Evolutionary conservation across 495 filamentous ascomycete genomes (phyloP).

Genomic region (Cercophora newfieldiana): DNA sequence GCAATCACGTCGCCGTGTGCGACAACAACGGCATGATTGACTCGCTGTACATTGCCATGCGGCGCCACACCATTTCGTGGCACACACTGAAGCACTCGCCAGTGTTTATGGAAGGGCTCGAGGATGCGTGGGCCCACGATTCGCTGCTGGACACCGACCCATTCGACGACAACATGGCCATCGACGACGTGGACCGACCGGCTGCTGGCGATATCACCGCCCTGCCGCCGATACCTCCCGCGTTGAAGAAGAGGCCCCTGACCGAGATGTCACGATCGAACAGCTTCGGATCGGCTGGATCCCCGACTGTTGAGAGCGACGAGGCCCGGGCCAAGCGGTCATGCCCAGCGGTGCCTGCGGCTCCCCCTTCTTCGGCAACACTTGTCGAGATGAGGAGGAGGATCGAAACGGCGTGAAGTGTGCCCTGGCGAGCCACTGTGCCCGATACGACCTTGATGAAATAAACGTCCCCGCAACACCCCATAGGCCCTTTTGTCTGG

Average conservation of each 20-base stretch:
- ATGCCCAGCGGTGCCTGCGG: slow-evolving; percentile 16
- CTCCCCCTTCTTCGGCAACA: slow-evolving; percentile 12
- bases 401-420: slow-evolving; percentile 27
- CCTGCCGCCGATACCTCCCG: slow-evolving; percentile 35
- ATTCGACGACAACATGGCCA: slow-evolving; percentile 35
- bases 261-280: slow-evolving; percentile 50
- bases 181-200: slow-evolving; percentile 41
- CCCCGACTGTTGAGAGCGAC: slow-evolving; percentile 12
- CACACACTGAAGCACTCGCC: slow-evolving; percentile 48
- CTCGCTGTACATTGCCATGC: slow-evolving; percentile 57
- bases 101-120: slow-evolving; percentile 50
- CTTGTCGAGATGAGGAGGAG: slow-evolving; percentile 29
- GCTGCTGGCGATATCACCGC: slow-evolving; percentile 51
- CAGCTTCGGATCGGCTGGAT: slow-evolving; percentile 39
- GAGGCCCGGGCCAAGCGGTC: slow-evolving; percentile 23
- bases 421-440: background rate
- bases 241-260: slow-evolving; percentile 52
- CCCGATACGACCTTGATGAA: slow-evolving; percentile 15
- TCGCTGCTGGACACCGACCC: slow-evolving; percentile 45
- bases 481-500: background rate
- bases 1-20: slow-evolving; percentile 49
- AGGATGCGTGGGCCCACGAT: slow-evolving; percentile 53
- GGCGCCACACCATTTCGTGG: slow-evolving; percentile 46
- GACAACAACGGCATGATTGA: slow-evolving; percentile 53
- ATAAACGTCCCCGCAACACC: background rate